phyloP scores from a whole-genome alignment of 306 rosid species.

The Inga leiocalycina region DNA sequence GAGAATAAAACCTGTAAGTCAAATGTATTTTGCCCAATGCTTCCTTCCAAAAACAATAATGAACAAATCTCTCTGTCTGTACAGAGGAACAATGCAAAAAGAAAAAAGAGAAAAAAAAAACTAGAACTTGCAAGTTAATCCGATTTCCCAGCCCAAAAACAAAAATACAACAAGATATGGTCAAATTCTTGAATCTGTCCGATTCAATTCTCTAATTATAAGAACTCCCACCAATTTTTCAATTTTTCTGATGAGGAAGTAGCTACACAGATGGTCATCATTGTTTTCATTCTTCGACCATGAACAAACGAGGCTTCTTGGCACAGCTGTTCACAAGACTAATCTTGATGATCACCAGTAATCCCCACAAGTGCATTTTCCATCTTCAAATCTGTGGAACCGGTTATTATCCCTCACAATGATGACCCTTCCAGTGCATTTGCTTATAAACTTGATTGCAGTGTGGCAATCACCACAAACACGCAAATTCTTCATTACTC shows the following conservation, averaged over 20 bases:
- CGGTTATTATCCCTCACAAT: conserved; percentile 80
- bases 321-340: not conserved
- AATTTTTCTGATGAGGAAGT: not conserved
- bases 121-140: not conserved
- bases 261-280: not conserved
- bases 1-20: no score
- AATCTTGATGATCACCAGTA: conserved; percentile 60
- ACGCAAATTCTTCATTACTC: conserved; percentile 90
- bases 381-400: conserved; percentile 87
- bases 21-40: no score
- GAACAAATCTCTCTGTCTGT: conserved; percentile 39
- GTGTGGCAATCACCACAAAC: conserved; percentile 93
- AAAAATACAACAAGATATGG: not conserved
- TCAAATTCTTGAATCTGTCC: conserved; percentile 15
- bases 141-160: not conserved
- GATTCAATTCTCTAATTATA: not conserved
- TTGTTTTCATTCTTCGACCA: not conserved
- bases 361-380: conserved; percentile 84
- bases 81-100: conserved; percentile 41
- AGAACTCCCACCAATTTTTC: conserved; percentile 30
- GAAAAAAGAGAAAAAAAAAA: conserved; percentile 24
- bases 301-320: conserved; percentile 64
- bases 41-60: not conserved
- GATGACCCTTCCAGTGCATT: conserved; percentile 71
- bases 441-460: conserved; percentile 84